Base-by-base conservation (phyloP, 2,329 filamentous ascomycete species). In the Monilinia fructigena region DNA sequence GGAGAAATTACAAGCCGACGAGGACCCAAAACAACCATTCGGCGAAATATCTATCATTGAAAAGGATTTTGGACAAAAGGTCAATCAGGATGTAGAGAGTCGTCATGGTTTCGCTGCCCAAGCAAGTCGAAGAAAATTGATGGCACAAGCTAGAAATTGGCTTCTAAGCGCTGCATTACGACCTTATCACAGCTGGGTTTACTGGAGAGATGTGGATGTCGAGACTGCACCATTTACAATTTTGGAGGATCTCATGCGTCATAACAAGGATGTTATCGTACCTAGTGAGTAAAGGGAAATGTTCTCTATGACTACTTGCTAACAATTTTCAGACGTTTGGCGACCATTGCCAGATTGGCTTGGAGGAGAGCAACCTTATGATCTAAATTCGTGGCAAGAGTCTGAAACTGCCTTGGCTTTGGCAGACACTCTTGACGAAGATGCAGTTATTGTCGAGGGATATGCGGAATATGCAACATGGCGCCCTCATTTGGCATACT, bases 401-500 rank as follows among this genome's bases (percentile, higher is more conserved):
- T 99, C 95, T 0, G 96, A 99, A 76, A 99, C 95, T 0, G 95
- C 95, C 0, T 83, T 99, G 63, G 92, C 92, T 11, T 84, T 99
- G 48, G 95, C 95, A 14, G 94, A 99, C 70, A 97, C 93, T 0
- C 84, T 99, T 4, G 95, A 99, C 71, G 95, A 99, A 77, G 95
- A 99, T 77, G 95, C 95, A 4, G 95, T 99, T 50, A 99, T 99
- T 79, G 95, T 99, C 5, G 95, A 99, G 79, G 95, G 95, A 23
- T 99, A 99, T 76, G 95, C 95, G 68, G 95, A 99, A 80, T 99
- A 99, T 77, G 95, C 95, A 26, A 99, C 95, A 1, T 99, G 95
- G 95, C 85, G 95, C 71, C 95, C 95, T 53, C 95, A 99, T 83
- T 83, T 99, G 75, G 95, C 95, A 53, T 99, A 99, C 77, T 86